Evolutionary conservation across 2,329 filamentous ascomycete species (phyloP), one percentile per base, ranked within the genome.

Genomic region (Sarocladium strictum): DNA sequence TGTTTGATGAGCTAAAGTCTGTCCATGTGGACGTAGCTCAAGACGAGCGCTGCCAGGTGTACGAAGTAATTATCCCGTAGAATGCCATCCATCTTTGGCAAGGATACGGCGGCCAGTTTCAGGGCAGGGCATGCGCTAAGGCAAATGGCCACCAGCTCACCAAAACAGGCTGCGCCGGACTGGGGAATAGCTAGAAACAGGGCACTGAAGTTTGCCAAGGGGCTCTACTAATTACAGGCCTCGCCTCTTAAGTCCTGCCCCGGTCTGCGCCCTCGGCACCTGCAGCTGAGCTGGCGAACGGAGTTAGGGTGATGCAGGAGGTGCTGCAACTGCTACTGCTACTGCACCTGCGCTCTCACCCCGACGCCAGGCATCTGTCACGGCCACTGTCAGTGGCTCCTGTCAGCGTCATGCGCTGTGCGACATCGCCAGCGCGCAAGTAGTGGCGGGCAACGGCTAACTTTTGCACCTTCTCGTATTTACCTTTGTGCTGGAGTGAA

Each of bases 331-430:
- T n/a, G n/a, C n/a, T n/a, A 33, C 32, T 33, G 32, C 15, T n/a
- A 40, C 43, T 47, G 24, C 24, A 29, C 24, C 9, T 47, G 43
- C 21, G 24, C 12, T 27, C 15, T 7, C 23, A 27, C 11, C 43
- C n/a, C 14, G 43, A 23, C 24, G 43, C 23, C 23, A 23, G 24
- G 29, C 24, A 47, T n/a, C 43, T 47, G 21, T 47, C 43, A 47
- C 10, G 23, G 43, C 24, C 43, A 47, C 43, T 47, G 9, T 15
- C 24, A 43, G 24, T 29, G 43, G 14, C 12, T 47, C 5, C 21
- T 47, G 24, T 47, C 21, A 47, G 43, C 40, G 21, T 43, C 40
- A 47, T 47, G 43, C 29, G 43, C 43, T 27, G 29, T 24, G 29
- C 10, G n/a, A 29, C 5, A 15, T 38, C 35, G 6, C n/a, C 15